Evolutionary conservation across 441 rosid species (phyloP).

Genomic region (Pelargonium australe): DNA sequence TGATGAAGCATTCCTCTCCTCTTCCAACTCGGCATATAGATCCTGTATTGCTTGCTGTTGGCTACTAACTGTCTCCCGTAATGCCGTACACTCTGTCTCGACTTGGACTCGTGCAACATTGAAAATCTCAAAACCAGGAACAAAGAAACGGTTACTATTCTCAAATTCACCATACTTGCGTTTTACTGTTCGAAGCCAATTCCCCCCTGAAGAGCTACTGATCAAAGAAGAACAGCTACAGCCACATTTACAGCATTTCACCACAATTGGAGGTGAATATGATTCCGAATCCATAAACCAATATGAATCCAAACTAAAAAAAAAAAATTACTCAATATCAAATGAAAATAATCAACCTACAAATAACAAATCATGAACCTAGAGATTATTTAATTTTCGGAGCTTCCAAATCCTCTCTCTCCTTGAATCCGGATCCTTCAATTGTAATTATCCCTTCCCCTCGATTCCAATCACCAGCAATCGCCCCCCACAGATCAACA

Average conservation of each 20-base stretch:
- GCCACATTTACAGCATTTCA: constrained; percentile 57
- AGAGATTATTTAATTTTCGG: background rate
- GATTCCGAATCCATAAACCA: constrained; percentile 50
- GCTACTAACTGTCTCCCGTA: constrained; percentile 65
- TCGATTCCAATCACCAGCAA: constrained; percentile 25
- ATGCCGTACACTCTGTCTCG: constrained; percentile 66
- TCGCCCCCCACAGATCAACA: constrained; percentile 23
- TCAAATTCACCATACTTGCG: constrained; percentile 61
- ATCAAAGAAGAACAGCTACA: constrained; percentile 39
- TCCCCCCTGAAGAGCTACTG: constrained; percentile 19
- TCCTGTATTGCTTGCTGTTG: constrained; percentile 72
- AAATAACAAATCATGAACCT: background rate
- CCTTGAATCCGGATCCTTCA: constrained; percentile 21
- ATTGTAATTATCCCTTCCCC: constrained; percentile 17
- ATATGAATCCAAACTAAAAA: constrained; percentile 26
- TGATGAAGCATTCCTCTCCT: constrained; percentile 90
- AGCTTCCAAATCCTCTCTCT: constrained; percentile 27
- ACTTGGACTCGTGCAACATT: constrained; percentile 64
- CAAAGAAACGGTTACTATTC: constrained; percentile 33
- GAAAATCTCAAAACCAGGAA: constrained; percentile 51
- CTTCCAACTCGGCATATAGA: constrained; percentile 64
- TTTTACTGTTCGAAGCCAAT: constrained; percentile 70
- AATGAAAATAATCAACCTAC: background rate
- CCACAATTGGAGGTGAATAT: constrained; percentile 28
- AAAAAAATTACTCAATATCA: constrained; percentile 14